A percentile compares a stretch with the other conserved stretches of the same genome.
These are phyloP conservation scores for Westerdykella aurantiaca DNA, from an alignment of 2,329 filamentous ascomycete genomes.

Conservation along the genomic window DNA sequence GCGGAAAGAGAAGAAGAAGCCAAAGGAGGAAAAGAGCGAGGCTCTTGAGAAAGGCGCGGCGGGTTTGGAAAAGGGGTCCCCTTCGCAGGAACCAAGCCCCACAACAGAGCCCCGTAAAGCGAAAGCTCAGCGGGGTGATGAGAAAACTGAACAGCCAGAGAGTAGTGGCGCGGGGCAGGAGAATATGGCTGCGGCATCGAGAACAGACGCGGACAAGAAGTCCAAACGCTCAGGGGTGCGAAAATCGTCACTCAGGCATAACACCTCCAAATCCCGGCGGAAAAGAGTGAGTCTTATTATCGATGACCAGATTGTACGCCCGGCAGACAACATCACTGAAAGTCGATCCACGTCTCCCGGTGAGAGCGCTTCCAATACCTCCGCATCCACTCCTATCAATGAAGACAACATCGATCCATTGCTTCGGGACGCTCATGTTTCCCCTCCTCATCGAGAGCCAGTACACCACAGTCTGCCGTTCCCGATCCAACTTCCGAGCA, in stretches of 20 bases:
- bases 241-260: constrained; percentile 30
- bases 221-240: constrained; percentile 23
- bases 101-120: constrained; percentile 14
- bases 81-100: constrained; percentile 19
- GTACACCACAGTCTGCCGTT: constrained; percentile 30
- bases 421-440: constrained; percentile 14
- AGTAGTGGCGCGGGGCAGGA: constrained; percentile 6
- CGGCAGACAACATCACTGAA: constrained; percentile 30
- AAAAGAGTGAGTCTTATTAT: constrained; percentile 36
- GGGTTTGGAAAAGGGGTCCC: constrained; percentile 8
- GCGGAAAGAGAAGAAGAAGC: constrained; percentile 18
- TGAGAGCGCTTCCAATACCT: constrained; percentile 29
- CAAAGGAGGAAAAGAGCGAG: constrained; percentile 11
- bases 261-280: constrained; percentile 18
- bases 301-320: constrained; percentile 35
- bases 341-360: constrained; percentile 23
- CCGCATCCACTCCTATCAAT: constrained; percentile 15
- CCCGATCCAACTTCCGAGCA: constrained; percentile 15
- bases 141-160: constrained; percentile 10
- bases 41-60: background rate
- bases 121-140: constrained; percentile 12
- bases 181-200: constrained; percentile 7
- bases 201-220: constrained; percentile 17
- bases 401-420: constrained; percentile 32
- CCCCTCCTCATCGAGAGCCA: constrained; percentile 16